A percentile compares a stretch with the other conserved stretches of the same genome.
Evolutionary conservation across 1,284 basidiomycete species (phyloP).

Genomic region (Leccinum pachyderme): DNA sequence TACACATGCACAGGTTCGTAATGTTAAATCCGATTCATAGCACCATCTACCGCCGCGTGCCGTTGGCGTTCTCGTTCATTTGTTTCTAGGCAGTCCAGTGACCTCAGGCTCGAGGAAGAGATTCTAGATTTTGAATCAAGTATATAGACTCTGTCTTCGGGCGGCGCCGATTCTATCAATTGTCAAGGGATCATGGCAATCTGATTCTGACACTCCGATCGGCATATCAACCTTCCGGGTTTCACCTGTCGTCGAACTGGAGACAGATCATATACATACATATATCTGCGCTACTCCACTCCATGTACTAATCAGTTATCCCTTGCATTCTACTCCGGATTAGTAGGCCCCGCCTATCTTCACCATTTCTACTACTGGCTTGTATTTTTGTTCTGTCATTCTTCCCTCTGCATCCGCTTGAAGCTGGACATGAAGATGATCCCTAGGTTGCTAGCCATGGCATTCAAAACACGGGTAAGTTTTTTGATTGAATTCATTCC

Average conservation of each 20-base stretch:
- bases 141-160: neutral
- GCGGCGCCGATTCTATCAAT: neutral
- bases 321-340: neutral
- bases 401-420: neutral
- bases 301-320: neutral
- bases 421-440: neutral
- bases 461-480: slow-evolving; percentile 18
- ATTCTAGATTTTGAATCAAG: neutral
- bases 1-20: neutral
- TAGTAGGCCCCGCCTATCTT: neutral
- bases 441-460: neutral
- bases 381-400: slow-evolving; percentile 1
- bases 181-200: neutral
- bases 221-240: neutral
- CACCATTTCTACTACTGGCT: slow-evolving; percentile 15
- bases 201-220: neutral
- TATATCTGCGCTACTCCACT: neutral
- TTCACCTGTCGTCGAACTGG: neutral
- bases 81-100: neutral
- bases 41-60: neutral
- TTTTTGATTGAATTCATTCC: neutral
- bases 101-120: neutral
- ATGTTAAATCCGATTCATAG: neutral
- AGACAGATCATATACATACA: neutral
- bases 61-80: neutral